Percentiles rank a stretch among this genome's conserved stretches.
Evolutionary conservation across 2,329 filamentous ascomycete species (phyloP).

Genomic region (Sclerotinia minor): DNA sequence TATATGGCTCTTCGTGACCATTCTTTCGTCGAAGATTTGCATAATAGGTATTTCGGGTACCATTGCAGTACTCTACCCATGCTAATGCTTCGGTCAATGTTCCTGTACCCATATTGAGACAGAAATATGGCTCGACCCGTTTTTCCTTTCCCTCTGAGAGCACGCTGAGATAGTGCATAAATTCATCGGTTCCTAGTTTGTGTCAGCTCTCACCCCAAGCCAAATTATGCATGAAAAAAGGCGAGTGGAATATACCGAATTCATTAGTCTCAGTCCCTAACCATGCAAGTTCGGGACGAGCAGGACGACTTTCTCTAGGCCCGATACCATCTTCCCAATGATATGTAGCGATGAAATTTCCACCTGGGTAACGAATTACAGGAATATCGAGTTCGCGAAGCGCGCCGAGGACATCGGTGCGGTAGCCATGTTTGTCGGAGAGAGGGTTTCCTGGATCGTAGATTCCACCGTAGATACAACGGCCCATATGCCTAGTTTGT

Average conservation of each 20-base stretch:
- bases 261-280: constrained; percentile 72
- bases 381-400: constrained; percentile 73
- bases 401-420: constrained; percentile 74
- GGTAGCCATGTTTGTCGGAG: constrained; percentile 74
- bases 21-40: constrained; percentile 77
- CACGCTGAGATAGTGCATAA: constrained; percentile 75
- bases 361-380: constrained; percentile 78
- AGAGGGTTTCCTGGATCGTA: constrained; percentile 75
- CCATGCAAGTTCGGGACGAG: constrained; percentile 72
- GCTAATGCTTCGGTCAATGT: constrained; percentile 58
- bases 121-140: constrained; percentile 75
- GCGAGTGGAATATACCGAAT: constrained; percentile 55
- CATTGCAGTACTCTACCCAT: constrained; percentile 88
- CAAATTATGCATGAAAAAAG: not conserved
- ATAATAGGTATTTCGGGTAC: constrained; percentile 73
- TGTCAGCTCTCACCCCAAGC: not conserved
- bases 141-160: constrained; percentile 61
- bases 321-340: constrained; percentile 84
- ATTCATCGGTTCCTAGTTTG: constrained; percentile 66
- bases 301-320: constrained; percentile 66
- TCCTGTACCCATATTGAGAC: constrained; percentile 79
- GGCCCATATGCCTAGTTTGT: constrained; percentile 72
- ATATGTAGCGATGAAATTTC: constrained; percentile 83
- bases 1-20: constrained; percentile 74
- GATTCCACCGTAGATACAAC: constrained; percentile 84